Evolutionary conservation across 371 early-diverging fungal species (phyloP), one percentile per base, ranked within the genome.

Genomic region (Massospora cicadina): DNA sequence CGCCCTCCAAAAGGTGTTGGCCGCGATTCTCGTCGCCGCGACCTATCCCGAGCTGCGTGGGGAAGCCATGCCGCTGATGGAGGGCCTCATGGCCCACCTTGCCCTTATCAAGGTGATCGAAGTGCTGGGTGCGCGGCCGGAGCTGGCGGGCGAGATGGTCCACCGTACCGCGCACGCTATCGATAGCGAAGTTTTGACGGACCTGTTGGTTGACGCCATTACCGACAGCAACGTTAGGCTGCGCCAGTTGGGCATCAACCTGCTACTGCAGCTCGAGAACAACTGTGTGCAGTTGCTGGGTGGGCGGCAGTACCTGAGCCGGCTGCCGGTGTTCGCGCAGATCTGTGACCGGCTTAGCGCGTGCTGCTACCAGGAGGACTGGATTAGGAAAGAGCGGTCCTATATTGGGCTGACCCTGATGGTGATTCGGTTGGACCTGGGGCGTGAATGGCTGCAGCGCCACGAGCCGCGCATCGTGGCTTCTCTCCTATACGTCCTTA

Each of bases 401-500:
- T 92, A 93, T 69, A 72, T 80, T 30, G 95, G 97, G 0, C 91
- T 98, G 54, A 81, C 85, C 0, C 75, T 91, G 56, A 77, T 93
- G 67, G 83, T 85, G 55, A 81, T 87, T 0, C 79, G 88, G 65
- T 76, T 98, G 21, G 84, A 88, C 32, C 77, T 95, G 74, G 90
- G 92, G 2, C 79, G 78, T 2, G 75, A 79, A 29, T 98, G 97
- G 96, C 82, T 96, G 78, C 74, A 90, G 10, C 88, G 87, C 29
- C 93, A 92, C 71, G 89, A 94, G 64, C 75, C 93, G 1, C 95
- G 94, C 59, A 91, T 96, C 66, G 88, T 90, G 66, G 88, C 88
- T 65, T 87, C 95, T 0, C 71, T 98, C 27, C 72, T 98, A 2
- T 96, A 89, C 69, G 88, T 95, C 1, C 80, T 98, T 12, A 97